Evolutionary conservation across 768 basidiomycete species (phyloP).

Genomic region (Cystofilobasidium capitatum): DNA sequence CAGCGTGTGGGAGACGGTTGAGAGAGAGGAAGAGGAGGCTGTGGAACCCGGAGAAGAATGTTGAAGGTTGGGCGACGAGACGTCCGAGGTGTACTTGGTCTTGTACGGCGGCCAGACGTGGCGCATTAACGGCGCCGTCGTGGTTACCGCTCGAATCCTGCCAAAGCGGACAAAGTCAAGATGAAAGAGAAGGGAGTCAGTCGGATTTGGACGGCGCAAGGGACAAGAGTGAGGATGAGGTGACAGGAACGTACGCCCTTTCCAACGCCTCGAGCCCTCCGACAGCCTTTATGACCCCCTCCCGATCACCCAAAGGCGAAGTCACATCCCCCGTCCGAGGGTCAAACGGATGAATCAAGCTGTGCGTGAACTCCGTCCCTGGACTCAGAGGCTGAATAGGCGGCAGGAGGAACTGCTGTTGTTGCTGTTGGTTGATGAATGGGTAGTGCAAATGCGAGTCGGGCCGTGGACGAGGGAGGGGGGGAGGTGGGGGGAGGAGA

Average conservation of each 20-base stretch:
- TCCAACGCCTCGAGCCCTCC: slow-evolving; percentile 9
- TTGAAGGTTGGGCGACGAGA: not conserved
- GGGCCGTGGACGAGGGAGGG: not conserved
- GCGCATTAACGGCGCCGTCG: not conserved
- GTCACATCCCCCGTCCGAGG: not conserved
- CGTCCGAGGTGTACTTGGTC: not conserved
- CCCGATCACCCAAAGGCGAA: not conserved
- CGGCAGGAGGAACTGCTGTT: slow-evolving; percentile 8
- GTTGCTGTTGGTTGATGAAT: slow-evolving; percentile 8
- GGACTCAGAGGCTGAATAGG: not conserved
- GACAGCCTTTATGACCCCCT: not conserved
- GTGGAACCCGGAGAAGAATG: not conserved
- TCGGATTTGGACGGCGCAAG: not conserved
- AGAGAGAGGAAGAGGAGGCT: not conserved
- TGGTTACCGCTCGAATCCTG: not conserved
- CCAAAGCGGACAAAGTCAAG: not conserved
- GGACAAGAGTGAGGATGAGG: not conserved
- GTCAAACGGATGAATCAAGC: not conserved
- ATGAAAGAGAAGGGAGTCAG: not conserved
- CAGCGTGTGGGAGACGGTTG: not conserved
- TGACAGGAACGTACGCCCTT: slow-evolving; percentile 1
- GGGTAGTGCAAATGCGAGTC: slow-evolving; percentile 15
- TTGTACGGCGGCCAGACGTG: slow-evolving; percentile 17
- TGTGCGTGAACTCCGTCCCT: not conserved
- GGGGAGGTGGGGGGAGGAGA: not conserved